A percentile compares a stretch with the other conserved stretches of the same genome.
Evolutionary conservation across 1,284 basidiomycete genomes (phyloP).

Genomic region (Termitomyces sp.): DNA sequence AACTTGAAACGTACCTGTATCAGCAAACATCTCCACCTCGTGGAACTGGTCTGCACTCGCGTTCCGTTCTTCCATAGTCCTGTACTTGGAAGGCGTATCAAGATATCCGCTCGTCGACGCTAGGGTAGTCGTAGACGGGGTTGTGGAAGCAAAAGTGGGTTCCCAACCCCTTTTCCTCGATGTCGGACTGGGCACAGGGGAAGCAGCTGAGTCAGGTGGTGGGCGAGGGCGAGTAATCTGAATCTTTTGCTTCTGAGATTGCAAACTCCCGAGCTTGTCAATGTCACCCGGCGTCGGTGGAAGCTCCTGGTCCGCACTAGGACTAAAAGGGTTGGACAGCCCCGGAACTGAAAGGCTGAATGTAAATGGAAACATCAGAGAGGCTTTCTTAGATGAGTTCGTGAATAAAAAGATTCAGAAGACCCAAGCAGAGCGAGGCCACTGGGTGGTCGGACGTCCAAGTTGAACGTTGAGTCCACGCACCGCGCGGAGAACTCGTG

Average conservation of each 20-base stretch:
- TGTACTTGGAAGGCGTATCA: conserved; percentile 60
- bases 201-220: conserved; percentile 21
- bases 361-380: conserved; percentile 52
- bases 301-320: conserved; percentile 19
- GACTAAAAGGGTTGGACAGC: conserved; percentile 58
- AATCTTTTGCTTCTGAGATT: conserved; percentile 12
- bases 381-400: conserved; percentile 3
- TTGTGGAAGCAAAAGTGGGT: conserved; percentile 52
- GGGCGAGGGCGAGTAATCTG: conserved; percentile 21
- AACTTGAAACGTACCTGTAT: conserved; percentile 39
- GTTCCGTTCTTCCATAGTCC: conserved; percentile 30
- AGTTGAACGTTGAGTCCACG: neutral
- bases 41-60: conserved; percentile 29
- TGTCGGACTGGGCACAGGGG: conserved; percentile 36
- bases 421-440: neutral
- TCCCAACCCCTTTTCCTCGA: conserved; percentile 68
- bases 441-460: too few species aligned
- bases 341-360: conserved; percentile 60
- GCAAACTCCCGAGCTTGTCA: conserved; percentile 15
- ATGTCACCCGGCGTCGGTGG: conserved; percentile 25
- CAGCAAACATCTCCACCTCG: conserved; percentile 35
- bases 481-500: neutral
- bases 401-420: neutral
- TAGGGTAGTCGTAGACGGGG: conserved; percentile 44
- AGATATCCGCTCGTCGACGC: conserved; percentile 57